Percentiles rank a stretch among this genome's conserved stretches.
Conservation (phyloP, 148 eudicot genomes). For the Cornus suecica region DNA sequence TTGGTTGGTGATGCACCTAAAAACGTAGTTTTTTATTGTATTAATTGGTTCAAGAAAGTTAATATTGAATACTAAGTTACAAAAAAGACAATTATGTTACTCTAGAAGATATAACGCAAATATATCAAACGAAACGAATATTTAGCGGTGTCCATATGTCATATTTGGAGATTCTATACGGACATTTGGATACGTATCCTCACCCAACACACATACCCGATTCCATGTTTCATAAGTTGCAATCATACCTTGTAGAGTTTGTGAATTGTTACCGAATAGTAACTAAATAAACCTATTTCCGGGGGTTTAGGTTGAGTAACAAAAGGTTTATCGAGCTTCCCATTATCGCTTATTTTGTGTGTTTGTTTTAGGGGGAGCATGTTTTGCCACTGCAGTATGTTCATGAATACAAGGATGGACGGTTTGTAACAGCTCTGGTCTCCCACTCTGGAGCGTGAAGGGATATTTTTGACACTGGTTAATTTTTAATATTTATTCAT, state of each 20-base stretch:
- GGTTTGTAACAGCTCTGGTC: constrained; percentile 76
- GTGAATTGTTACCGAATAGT: neutral
- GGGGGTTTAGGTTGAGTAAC: too few relatives aligned
- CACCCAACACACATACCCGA: neutral
- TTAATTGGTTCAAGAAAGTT: too few relatives aligned
- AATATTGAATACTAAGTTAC: too few relatives aligned
- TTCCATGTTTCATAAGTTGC: neutral
- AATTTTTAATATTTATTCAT: neutral
- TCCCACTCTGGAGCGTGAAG: constrained; percentile 87
- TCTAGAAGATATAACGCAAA: too few relatives aligned
- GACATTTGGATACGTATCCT: too few relatives aligned
- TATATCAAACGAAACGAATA: too few relatives aligned
- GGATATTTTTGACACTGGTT: neutral
- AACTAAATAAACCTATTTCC: too few relatives aligned
- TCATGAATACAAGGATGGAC: constrained; percentile 74
- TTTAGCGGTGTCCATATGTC: too few relatives aligned
- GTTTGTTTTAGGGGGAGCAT: constrained; percentile 68
- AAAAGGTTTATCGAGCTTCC: neutral
- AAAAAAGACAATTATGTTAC: too few relatives aligned
- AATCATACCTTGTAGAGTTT: neutral
- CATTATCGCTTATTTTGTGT: neutral
- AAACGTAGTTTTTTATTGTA: too few relatives aligned
- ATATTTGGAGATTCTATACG: too few relatives aligned
- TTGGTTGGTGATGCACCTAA: too few relatives aligned
- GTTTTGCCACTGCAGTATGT: constrained; percentile 86